phyloP scores from a whole-genome alignment of 805 yeast genomes.

The Sungouiozyma intestinalis region DNA sequence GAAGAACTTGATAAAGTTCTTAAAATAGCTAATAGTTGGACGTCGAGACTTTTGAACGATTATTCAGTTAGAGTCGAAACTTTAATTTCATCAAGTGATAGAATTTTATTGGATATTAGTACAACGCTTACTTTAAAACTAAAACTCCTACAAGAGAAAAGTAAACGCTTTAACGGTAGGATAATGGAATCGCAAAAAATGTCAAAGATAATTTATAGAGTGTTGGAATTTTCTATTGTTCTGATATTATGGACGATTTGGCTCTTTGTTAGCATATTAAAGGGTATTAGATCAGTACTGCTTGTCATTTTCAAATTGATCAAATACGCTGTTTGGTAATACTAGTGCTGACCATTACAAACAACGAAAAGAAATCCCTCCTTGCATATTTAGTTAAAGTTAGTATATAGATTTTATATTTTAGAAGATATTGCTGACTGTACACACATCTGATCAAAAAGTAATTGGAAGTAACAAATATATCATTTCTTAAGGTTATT shows the following conservation, averaged over 20 bases:
- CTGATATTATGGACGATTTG: constrained; percentile 23
- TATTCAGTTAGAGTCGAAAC: constrained; percentile 50
- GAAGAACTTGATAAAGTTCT: constrained; percentile 20
- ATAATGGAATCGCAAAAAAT: constrained; percentile 17
- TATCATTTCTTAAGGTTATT: not conserved
- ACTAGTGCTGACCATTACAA: not conserved
- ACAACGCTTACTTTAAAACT: constrained; percentile 58
- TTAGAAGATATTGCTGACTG: too few species aligned
- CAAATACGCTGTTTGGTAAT: constrained; percentile 21
- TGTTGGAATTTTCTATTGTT: constrained; percentile 23
- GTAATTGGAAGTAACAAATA: not conserved
- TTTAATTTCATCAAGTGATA: constrained; percentile 49
- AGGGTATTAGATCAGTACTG: constrained; percentile 11
- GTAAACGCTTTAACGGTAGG: constrained; percentile 19
- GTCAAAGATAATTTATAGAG: constrained; percentile 15
- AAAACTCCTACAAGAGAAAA: constrained; percentile 26
- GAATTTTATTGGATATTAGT: constrained; percentile 63
- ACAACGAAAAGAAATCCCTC: not conserved
- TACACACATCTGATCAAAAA: constrained; percentile 1
- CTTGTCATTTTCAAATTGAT: constrained; percentile 11
- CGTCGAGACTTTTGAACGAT: constrained; percentile 22
- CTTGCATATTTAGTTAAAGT: constrained; percentile 1
- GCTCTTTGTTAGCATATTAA: constrained; percentile 19
- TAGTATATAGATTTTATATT: not conserved
- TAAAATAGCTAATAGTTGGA: constrained; percentile 25